Conservation (phyloP, 331 rosid species). For the Stylosanthes scabra region DNA sequence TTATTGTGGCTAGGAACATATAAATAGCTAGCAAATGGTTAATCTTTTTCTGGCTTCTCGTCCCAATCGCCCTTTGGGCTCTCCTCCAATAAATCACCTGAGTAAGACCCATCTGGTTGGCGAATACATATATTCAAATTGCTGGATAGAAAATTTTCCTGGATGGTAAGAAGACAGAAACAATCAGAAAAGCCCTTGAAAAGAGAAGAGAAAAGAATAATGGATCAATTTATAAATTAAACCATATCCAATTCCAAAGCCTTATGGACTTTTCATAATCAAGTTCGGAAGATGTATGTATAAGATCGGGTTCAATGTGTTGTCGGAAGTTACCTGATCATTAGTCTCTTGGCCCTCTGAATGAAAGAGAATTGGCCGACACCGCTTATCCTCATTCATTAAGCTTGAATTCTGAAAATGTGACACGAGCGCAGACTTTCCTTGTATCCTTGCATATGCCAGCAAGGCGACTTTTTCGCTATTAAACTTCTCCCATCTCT, state of each 20-base stretch:
- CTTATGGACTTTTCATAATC: background rate
- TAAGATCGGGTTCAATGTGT: constrained; percentile 4
- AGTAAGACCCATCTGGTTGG: constrained; percentile 92
- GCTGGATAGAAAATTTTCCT: constrained; percentile 89
- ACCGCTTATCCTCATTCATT: constrained; percentile 95
- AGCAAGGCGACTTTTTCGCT: constrained; percentile 94
- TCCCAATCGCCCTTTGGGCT: constrained; percentile 84
- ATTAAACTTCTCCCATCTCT: constrained; percentile 95
- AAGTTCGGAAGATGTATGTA: background rate
- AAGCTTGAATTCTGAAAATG: constrained; percentile 96
- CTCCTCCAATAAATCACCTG: constrained; percentile 88
- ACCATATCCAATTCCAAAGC: background rate
- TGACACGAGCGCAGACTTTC: constrained; percentile 89
- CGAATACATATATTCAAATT: constrained; percentile 95
- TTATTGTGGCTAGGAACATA: constrained; percentile 55
- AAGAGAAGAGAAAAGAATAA: background rate
- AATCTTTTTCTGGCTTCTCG: constrained; percentile 60
- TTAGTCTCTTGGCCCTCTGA: constrained; percentile 82
- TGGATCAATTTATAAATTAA: constrained; percentile 9
- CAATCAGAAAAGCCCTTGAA: constrained; percentile 38
- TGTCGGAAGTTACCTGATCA: constrained; percentile 64
- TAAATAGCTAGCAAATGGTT: constrained; percentile 41
- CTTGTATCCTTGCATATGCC: constrained; percentile 96
- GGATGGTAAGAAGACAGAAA: constrained; percentile 34
- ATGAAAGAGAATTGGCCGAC: constrained; percentile 92